Conservation (phyloP, 257 asterid species). For the Petunia axillaris region DNA sequence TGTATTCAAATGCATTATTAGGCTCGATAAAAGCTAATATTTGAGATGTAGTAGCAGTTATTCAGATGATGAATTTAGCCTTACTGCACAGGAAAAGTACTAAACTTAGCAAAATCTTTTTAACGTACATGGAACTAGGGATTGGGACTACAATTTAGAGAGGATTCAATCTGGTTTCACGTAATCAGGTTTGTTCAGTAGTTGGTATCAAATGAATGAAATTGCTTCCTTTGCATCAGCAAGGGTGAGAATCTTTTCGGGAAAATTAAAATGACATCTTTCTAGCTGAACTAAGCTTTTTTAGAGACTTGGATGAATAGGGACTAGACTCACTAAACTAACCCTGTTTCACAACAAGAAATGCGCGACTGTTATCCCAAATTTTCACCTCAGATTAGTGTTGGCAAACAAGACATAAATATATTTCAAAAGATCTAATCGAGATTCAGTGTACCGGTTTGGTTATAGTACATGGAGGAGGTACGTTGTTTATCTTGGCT, state of each 20-base stretch:
- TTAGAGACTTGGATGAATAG: too few relatives aligned
- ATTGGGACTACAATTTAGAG: not conserved
- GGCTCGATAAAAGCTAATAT: not conserved
- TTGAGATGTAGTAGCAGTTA: not conserved
- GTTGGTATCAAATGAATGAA: not conserved
- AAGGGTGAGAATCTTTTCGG: too few relatives aligned
- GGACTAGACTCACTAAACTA: too few relatives aligned
- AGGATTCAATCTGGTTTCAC: not conserved
- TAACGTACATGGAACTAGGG: not conserved
- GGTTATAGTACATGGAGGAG: too few relatives aligned
- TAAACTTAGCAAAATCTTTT: not conserved
- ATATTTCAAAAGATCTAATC: not conserved
- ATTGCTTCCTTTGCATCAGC: too few relatives aligned
- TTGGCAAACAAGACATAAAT: not conserved
- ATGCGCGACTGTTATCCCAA: not conserved
- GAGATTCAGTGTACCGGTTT: too few relatives aligned
- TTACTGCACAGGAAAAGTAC: too few relatives aligned
- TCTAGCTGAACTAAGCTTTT: too few relatives aligned
- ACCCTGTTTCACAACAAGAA: too few relatives aligned
- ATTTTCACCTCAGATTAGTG: not conserved
- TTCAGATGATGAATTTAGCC: too few relatives aligned
- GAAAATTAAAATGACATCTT: too few relatives aligned
- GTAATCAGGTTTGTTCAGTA: not conserved
- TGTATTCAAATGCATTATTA: not conserved
- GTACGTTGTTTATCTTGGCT: conserved; percentile 21